A percentile compares a stretch with the other conserved stretches of the same genome.
phyloP scores from a whole-genome alignment of 805 yeast species.

The Saturnispora sekii region DNA sequence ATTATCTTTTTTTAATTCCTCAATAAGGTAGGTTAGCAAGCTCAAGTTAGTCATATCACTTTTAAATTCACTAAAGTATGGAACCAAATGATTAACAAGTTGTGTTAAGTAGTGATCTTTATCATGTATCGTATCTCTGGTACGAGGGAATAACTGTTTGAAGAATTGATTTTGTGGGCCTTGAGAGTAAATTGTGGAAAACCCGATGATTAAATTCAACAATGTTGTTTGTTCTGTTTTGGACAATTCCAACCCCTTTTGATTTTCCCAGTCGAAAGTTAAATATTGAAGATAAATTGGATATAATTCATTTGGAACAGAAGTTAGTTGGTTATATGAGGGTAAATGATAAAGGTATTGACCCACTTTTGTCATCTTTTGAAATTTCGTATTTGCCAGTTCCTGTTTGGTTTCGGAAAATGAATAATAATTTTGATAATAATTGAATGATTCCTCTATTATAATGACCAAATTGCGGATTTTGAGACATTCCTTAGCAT shows the following conservation, averaged over 20 bases:
- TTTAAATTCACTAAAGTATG: conserved; percentile 6
- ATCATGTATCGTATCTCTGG: conserved; percentile 1
- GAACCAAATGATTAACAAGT: conserved; percentile 6
- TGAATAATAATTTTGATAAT: conserved; percentile 16
- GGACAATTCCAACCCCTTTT: conserved; percentile 22
- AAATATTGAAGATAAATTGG: conserved; percentile 33
- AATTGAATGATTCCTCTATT: conserved; percentile 24
- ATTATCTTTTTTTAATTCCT: conserved; percentile 1
- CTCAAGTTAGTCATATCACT: conserved; percentile 12
- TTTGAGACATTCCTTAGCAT: conserved; percentile 23
- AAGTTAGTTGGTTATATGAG: conserved; percentile 19
- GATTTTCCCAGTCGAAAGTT: conserved; percentile 25
- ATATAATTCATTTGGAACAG: conserved; percentile 24
- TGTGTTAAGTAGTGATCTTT: conserved; percentile 13
- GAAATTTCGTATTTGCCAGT: conserved; percentile 12
- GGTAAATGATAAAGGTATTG: conserved; percentile 28
- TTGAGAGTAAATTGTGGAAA: conserved; percentile 23
- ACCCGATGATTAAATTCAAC: conserved; percentile 34
- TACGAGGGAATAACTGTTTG: conserved; percentile 13
- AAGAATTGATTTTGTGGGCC: conserved; percentile 17
- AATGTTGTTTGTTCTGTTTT: conserved; percentile 25
- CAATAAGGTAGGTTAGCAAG: conserved; percentile 3
- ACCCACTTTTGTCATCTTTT: conserved; percentile 20
- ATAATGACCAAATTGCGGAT: conserved; percentile 21
- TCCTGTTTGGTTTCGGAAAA: conserved; percentile 8